phyloP scores from a whole-genome alignment of 2,329 filamentous ascomycete genomes.

The Monilinia polystroma region DNA sequence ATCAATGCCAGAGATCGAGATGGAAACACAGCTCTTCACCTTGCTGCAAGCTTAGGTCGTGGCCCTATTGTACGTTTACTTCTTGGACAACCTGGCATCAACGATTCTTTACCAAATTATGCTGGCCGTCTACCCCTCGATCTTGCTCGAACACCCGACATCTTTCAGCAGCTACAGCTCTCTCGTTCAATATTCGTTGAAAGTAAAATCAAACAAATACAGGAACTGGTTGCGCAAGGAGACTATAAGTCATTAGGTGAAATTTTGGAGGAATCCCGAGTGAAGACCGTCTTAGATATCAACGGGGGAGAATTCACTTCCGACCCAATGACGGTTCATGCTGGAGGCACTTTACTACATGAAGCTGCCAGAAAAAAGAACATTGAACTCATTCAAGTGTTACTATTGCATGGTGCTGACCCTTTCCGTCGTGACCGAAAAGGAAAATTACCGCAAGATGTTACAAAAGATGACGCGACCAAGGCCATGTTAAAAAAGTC shows the following conservation, averaged over 20 bases:
- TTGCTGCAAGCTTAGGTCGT: slow-evolving; percentile 81
- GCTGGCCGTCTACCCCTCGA: slow-evolving; percentile 85
- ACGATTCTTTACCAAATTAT: slow-evolving; percentile 83
- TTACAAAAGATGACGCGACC: slow-evolving; percentile 91
- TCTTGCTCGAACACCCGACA: slow-evolving; percentile 85
- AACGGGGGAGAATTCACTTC: slow-evolving; percentile 88
- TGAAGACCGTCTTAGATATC: slow-evolving; percentile 85
- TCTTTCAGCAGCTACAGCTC: slow-evolving; percentile 92
- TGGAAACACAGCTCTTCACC: slow-evolving; percentile 88
- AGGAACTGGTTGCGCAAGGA: slow-evolving; percentile 68
- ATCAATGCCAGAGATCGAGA: slow-evolving; percentile 90
- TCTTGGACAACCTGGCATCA: slow-evolving; percentile 78
- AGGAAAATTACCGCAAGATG: slow-evolving; percentile 92
- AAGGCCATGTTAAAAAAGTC: slow-evolving; percentile 88
- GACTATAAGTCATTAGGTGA: slow-evolving; percentile 78
- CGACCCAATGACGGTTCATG: slow-evolving; percentile 71
- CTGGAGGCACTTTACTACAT: slow-evolving; percentile 89
- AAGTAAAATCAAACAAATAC: slow-evolving; percentile 78
- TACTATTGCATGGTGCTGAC: slow-evolving; percentile 91
- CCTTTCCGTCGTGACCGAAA: slow-evolving; percentile 93
- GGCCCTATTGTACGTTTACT: slow-evolving; percentile 78
- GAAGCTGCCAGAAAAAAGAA: slow-evolving; percentile 90
- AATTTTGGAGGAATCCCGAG: slow-evolving; percentile 77
- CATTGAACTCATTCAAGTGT: slow-evolving; percentile 79
- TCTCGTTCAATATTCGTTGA: slow-evolving; percentile 88